Conservation (phyloP, 2,329 filamentous ascomycete species). For the Phaeosphaeria sp. region DNA sequence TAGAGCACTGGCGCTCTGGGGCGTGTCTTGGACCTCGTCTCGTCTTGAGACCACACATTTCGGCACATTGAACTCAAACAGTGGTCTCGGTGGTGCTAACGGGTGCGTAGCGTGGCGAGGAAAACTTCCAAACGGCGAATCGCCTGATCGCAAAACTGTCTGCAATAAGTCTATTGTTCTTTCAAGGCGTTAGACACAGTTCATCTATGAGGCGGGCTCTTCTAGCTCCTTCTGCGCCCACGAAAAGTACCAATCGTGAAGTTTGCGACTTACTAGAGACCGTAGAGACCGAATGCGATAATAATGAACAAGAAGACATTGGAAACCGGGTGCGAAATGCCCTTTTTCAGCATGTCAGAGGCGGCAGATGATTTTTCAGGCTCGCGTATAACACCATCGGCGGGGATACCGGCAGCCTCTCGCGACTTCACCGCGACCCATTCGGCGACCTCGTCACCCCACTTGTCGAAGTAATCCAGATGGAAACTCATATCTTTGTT, state of each 20-base stretch:
- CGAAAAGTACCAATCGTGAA: not conserved
- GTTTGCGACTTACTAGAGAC: constrained; percentile 29
- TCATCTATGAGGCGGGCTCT: not conserved
- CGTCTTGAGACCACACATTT: not conserved
- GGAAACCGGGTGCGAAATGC: constrained; percentile 29
- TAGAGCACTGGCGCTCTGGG: not conserved
- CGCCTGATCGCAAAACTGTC: constrained; percentile 29
- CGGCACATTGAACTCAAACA: constrained; percentile 9
- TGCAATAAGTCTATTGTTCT: constrained; percentile 24
- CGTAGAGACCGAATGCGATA: constrained; percentile 24
- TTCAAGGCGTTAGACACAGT: not conserved
- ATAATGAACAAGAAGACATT: constrained; percentile 31
- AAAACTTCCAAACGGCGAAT: constrained; percentile 27
- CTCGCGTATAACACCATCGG: not conserved
- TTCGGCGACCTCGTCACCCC: constrained; percentile 27
- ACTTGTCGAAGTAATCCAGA: constrained; percentile 61
- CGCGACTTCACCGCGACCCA: constrained; percentile 30
- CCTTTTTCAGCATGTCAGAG: constrained; percentile 24
- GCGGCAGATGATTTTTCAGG: constrained; percentile 21
- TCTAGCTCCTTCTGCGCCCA: not conserved
- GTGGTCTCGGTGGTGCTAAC: constrained; percentile 24
- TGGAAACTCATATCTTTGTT: constrained; percentile 62
- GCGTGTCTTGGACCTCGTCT: not conserved
- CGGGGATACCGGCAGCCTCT: constrained; percentile 19
- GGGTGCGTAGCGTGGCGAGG: constrained; percentile 23